Evolutionary conservation across 192 early-diverging fungal genomes (phyloP), one percentile per base, ranked within the genome.

Genomic region (Chytriomyces sp.): DNA sequence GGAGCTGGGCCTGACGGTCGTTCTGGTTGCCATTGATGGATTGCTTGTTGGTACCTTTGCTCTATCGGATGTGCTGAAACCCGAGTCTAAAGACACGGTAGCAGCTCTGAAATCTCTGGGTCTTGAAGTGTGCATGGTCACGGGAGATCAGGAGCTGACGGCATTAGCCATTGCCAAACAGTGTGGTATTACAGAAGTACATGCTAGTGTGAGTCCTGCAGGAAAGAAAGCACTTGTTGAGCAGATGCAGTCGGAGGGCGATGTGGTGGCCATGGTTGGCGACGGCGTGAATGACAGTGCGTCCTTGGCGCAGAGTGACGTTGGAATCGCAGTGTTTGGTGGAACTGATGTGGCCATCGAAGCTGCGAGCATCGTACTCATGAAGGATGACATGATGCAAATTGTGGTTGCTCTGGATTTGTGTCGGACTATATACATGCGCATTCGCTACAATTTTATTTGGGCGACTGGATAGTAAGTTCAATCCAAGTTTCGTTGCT

Each of bases 281-380:
- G 96, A 99, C 75, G 96, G 96, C 39, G 90, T 96, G 74, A 99
- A 99, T 66, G 96, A 99, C 67, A 93, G 94, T 6, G 94, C 94
- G 25, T 92, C 93, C 7, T 77, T 99, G 59, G 95, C 93, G 25
- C 85, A 86, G 60, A 84, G 92, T 7, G 88, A 97, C 68, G 78
- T 99, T 14, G 95, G 95, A 0, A 92, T 99, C 72, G 93, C 94
- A 0, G 77, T 97, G 31, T 90, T 88, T 62, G 91, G 90, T 0
- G 96, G 94, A 4, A 95, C 96, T 0, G 96, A 99, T 78, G 93
- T 99, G 52, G 96, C 95, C 0, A 91, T 97, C 82, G 94, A 95
- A 70, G 94, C 96, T 3, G 96, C 96, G 0, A 83, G 88, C 52
- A 91, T 99, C 59, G 92, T 99, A 17, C 83, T 99, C 53, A 95